Evolutionary conservation across 208 protist genomes (phyloP).

Genomic region (Naegleria lovaniensis): DNA sequence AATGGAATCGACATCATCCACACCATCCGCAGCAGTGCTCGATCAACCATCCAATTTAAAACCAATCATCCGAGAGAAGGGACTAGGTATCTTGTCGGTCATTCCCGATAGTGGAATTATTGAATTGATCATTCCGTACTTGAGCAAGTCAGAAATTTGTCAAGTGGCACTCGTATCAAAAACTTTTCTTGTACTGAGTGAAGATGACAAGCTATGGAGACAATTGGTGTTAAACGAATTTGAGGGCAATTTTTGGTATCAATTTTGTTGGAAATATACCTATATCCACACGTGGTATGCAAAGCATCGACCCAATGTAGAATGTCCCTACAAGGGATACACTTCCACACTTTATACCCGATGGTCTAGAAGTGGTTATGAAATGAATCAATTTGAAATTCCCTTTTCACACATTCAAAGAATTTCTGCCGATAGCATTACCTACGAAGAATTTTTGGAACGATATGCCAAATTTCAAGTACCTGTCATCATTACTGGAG

Average conservation of each 20-base stretch:
- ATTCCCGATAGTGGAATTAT: neutral
- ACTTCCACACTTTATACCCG: neutral
- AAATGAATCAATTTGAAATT: neutral
- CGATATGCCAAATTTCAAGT: neutral
- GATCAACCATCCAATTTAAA: neutral
- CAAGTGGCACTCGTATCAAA: neutral
- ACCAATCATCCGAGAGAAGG: neutral
- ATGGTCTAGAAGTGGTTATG: neutral
- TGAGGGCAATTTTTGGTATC: neutral
- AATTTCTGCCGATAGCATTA: neutral
- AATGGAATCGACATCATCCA: neutral
- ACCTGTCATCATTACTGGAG: constrained; percentile 16
- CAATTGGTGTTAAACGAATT: neutral
- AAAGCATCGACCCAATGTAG: neutral
- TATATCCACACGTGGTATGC: neutral
- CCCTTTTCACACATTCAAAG: constrained; percentile 8
- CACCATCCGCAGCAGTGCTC: neutral
- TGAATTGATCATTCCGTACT: neutral
- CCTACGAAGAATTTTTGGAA: neutral
- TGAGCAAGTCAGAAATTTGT: neutral
- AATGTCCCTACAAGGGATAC: neutral
- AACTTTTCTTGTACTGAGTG: neutral
- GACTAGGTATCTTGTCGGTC: neutral
- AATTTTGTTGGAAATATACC: neutral
- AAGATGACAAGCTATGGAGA: neutral